Conservation (phyloP, 805 yeast genomes). For the Ogataea saltuana region DNA sequence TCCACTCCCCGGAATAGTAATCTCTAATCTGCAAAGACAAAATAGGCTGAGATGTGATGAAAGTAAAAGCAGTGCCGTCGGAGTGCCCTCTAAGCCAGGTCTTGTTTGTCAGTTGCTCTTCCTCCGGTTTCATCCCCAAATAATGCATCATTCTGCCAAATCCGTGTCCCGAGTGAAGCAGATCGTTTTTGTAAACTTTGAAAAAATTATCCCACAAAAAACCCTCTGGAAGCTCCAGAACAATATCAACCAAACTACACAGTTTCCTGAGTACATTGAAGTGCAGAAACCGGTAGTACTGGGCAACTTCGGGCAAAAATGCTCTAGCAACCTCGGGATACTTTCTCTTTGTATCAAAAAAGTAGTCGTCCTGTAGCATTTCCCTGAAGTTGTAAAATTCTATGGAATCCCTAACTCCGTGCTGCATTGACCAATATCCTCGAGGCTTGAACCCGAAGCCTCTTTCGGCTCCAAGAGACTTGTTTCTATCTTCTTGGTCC, state of each 20-base stretch:
- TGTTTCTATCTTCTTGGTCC: slow-evolving; percentile 28
- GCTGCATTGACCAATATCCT: slow-evolving; percentile 47
- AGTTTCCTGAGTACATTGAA: slow-evolving; percentile 38
- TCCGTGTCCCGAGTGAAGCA: slow-evolving; percentile 40
- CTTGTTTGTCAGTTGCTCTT: slow-evolving; percentile 35
- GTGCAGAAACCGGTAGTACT: slow-evolving; percentile 41
- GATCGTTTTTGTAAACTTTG: slow-evolving; percentile 35
- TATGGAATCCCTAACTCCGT: slow-evolving; percentile 44
- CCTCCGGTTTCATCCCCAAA: slow-evolving; percentile 34
- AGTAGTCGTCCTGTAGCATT: slow-evolving; percentile 38
- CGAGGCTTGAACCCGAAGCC: slow-evolving; percentile 49
- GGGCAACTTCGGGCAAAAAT: slow-evolving; percentile 41
- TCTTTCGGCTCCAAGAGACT: slow-evolving; percentile 44
- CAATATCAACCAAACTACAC: slow-evolving; percentile 42
- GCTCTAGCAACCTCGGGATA: slow-evolving; percentile 43
- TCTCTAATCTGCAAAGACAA: slow-evolving; percentile 42
- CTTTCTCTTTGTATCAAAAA: slow-evolving; percentile 28
- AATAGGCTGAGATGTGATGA: slow-evolving; percentile 43
- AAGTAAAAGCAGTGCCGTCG: slow-evolving; percentile 42
- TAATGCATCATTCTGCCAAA: slow-evolving; percentile 41
- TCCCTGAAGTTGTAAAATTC: slow-evolving; percentile 45
- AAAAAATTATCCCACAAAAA: slow-evolving; percentile 40
- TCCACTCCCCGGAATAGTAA: slow-evolving; percentile 39
- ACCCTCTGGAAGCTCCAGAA: slow-evolving; percentile 48
- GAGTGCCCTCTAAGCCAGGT: slow-evolving; percentile 51